Conservation (phyloP, 257 asterid genomes). For the Ocimum tenuiflorum region DNA sequence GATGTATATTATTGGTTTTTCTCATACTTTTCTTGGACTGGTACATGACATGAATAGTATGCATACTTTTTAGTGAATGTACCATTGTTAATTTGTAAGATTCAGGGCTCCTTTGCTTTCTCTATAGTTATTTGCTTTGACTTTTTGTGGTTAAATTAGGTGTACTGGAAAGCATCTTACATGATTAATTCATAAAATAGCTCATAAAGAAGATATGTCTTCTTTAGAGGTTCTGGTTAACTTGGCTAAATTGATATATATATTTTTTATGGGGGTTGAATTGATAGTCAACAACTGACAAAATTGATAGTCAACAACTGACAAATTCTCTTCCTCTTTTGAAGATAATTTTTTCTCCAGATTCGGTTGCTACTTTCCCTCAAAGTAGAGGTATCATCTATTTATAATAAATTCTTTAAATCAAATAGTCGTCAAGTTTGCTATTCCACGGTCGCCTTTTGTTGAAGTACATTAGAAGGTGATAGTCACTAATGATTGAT, state of each 20-base stretch:
- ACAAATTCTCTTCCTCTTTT: not conserved
- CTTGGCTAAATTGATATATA: not conserved
- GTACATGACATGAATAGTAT: constrained; percentile 9
- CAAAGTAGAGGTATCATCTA: not conserved
- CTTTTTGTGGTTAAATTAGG: constrained; percentile 6
- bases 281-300: too few species aligned
- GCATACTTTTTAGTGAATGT: constrained; percentile 8
- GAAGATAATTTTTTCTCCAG: not conserved
- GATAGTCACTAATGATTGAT: not conserved
- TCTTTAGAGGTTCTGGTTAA: not conserved
- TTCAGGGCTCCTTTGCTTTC: constrained; percentile 15
- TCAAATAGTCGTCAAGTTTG: not conserved
- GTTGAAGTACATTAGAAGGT: not conserved
- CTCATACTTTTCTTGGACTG: constrained; percentile 16
- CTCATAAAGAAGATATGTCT: constrained; percentile 7
- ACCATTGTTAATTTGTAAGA: constrained; percentile 13
- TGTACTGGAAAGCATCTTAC: constrained; percentile 7
- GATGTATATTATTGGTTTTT: constrained; percentile 38
- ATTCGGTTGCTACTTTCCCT: not conserved
- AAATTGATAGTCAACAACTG: too few species aligned
- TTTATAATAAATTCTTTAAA: not conserved
- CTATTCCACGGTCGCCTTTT: not conserved
- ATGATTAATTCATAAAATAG: constrained; percentile 2
- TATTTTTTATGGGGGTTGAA: too few species aligned
- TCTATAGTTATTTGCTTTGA: too few species aligned